phyloP scores from a whole-genome alignment of 495 filamentous ascomycete species.

The Neurospora sp. region DNA sequence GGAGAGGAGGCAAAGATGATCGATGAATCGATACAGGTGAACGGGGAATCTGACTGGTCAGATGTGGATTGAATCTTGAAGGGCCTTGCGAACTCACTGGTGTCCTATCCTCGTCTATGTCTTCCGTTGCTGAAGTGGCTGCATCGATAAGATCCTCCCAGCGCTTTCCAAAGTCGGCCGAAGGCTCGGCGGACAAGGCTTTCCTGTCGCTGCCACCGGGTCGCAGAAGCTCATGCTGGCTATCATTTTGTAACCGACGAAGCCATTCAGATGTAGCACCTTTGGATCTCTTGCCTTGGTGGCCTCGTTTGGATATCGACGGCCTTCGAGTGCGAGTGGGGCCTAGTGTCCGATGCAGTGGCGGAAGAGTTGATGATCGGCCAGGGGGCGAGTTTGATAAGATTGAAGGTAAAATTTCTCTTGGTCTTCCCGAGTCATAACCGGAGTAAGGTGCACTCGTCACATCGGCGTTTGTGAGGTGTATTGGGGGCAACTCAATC shows the following conservation, averaged over 20 bases:
- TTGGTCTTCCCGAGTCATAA: conserved; percentile 47
- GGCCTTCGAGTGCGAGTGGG: conserved; percentile 67
- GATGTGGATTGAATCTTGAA: conserved; percentile 23
- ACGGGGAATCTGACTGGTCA: conserved; percentile 49
- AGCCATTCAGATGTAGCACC: conserved; percentile 40
- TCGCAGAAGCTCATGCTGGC: conserved; percentile 35
- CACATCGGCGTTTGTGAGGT: conserved; percentile 47
- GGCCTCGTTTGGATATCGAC: conserved; percentile 68
- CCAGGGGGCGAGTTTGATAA: conserved; percentile 72
- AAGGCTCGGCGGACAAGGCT: conserved; percentile 73
- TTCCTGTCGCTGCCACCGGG: conserved; percentile 69
- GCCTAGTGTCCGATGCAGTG: conserved; percentile 54
- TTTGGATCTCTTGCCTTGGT: conserved; percentile 67
- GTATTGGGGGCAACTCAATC: conserved; percentile 65
- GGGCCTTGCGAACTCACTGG: conserved; percentile 48
- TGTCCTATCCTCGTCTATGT: conserved; percentile 77
- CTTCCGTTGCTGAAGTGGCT: conserved; percentile 74
- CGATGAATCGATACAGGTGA: conserved; percentile 61
- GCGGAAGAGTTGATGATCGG: conserved; percentile 77
- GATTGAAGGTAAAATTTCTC: conserved; percentile 72
- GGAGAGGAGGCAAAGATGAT: conserved; percentile 65
- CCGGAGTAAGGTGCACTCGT: conserved; percentile 59
- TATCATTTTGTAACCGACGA: conserved; percentile 38
- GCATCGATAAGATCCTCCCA: conserved; percentile 95
- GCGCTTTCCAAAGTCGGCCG: conserved; percentile 67